Conservation (phyloP, 257 asterid genomes). For the Solanum phureja region DNA sequence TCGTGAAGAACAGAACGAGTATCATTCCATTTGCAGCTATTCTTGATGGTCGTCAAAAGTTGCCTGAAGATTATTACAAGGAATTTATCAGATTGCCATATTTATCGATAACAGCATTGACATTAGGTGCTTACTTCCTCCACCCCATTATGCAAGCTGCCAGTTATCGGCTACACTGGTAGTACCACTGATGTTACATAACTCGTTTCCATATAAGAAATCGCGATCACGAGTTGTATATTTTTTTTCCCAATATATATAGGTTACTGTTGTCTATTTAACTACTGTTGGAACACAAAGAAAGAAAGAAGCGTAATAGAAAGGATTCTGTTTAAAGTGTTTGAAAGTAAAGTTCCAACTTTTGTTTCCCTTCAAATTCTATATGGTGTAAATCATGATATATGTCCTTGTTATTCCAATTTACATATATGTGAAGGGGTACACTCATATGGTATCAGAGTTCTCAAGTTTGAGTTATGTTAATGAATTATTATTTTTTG, state of each 20-base stretch:
- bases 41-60: constrained; percentile 87
- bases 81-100: constrained; percentile 84
- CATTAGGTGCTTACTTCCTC: constrained; percentile 74
- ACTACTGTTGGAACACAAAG: neutral
- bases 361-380: neutral
- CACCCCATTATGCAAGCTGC: constrained; percentile 94
- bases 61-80: constrained; percentile 68
- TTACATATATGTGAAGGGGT: too few species aligned
- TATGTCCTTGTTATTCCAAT: neutral
- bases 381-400: neutral
- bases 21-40: constrained; percentile 86
- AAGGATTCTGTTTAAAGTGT: neutral
- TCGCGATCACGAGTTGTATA: neutral
- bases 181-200: constrained; percentile 1
- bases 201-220: neutral
- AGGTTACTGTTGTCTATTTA: neutral
- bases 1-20: constrained; percentile 69
- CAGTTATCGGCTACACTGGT: constrained; percentile 87
- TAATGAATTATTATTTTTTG: too few species aligned
- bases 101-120: constrained; percentile 52
- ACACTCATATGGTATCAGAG: neutral
- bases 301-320: neutral
- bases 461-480: neutral
- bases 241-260: neutral
- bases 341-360: neutral